phyloP scores from a whole-genome alignment of 2,329 filamentous ascomycete genomes.

The Cryphonectria nitschkei region DNA sequence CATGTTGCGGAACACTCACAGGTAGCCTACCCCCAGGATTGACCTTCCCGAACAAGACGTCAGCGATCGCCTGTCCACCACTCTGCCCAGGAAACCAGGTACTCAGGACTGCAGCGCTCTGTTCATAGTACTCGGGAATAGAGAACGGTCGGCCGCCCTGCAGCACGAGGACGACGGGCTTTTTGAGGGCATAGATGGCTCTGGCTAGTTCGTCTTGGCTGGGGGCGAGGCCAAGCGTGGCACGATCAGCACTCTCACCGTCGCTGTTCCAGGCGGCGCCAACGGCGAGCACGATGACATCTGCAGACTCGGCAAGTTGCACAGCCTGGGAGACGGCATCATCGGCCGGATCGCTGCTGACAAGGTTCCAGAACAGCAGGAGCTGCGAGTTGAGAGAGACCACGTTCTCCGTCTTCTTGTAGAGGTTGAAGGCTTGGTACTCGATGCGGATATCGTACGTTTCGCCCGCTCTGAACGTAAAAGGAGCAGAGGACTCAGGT shows the following conservation, averaged over 20 bases:
- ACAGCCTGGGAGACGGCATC: constrained; percentile 40
- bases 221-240: constrained; percentile 41
- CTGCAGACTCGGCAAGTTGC: constrained; percentile 40
- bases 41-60: constrained; percentile 39
- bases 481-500: constrained; percentile 42
- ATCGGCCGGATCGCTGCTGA: constrained; percentile 37
- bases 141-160: constrained; percentile 47
- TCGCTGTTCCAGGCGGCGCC: constrained; percentile 51
- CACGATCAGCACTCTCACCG: constrained; percentile 47
- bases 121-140: constrained; percentile 43
- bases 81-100: constrained; percentile 42
- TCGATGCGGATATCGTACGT: constrained; percentile 45
- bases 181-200: constrained; percentile 43
- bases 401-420: constrained; percentile 44
- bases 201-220: constrained; percentile 44
- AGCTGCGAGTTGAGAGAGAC: constrained; percentile 47
- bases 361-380: constrained; percentile 50
- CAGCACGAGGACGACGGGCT: constrained; percentile 46
- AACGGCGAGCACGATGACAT: constrained; percentile 44
- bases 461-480: constrained; percentile 42
- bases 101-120: constrained; percentile 44
- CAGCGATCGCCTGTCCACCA: constrained; percentile 41
- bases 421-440: constrained; percentile 47
- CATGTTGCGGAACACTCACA: constrained; percentile 40
- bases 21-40: constrained; percentile 42